These are phyloP conservation scores for Nakaseomyces uthaithaninus DNA, from an alignment of 1,139 yeast species.

Conservation along the genomic window DNA sequence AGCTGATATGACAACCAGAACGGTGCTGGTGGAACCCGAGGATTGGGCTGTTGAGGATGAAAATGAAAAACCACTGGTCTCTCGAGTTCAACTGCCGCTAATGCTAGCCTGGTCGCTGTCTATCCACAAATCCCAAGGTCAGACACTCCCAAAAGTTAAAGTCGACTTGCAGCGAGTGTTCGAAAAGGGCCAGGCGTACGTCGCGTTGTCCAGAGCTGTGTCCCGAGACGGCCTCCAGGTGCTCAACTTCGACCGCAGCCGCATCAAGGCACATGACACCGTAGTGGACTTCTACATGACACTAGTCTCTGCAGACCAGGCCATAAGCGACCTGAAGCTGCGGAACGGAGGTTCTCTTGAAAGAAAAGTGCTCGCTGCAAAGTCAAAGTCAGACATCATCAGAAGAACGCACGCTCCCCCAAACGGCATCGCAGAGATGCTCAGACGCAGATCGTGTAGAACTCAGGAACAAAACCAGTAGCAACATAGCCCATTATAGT, in stretches of 20 bases:
- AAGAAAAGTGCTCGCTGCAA: background rate
- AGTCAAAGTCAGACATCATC: background rate
- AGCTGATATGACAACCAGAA: slow-evolving; percentile 64
- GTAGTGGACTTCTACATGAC: slow-evolving; percentile 53
- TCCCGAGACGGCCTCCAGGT: slow-evolving; percentile 74
- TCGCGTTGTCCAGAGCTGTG: slow-evolving; percentile 81
- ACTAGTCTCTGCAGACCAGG: slow-evolving; percentile 34
- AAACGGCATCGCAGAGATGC: slow-evolving; percentile 5
- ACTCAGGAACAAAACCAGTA: background rate
- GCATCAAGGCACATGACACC: slow-evolving; percentile 52
- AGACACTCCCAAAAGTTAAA: slow-evolving; percentile 71
- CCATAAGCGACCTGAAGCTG: slow-evolving; percentile 15
- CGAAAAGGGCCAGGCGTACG: slow-evolving; percentile 94
- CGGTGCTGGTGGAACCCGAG: slow-evolving; percentile 65
- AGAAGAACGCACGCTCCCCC: background rate
- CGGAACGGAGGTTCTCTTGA: slow-evolving; percentile 1
- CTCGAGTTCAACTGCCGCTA: slow-evolving; percentile 69
- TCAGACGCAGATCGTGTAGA: slow-evolving; percentile 1
- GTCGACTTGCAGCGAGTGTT: slow-evolving; percentile 73
- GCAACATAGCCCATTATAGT: background rate
- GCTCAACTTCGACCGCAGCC: slow-evolving; percentile 50
- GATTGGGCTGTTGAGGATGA: slow-evolving; percentile 64
- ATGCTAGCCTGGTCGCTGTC: slow-evolving; percentile 93
- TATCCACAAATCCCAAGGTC: slow-evolving; percentile 95
- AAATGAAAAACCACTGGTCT: slow-evolving; percentile 43